Evolutionary conservation across 148 eudicot species (phyloP).

Genomic region (Camellia lanceoleosa): DNA sequence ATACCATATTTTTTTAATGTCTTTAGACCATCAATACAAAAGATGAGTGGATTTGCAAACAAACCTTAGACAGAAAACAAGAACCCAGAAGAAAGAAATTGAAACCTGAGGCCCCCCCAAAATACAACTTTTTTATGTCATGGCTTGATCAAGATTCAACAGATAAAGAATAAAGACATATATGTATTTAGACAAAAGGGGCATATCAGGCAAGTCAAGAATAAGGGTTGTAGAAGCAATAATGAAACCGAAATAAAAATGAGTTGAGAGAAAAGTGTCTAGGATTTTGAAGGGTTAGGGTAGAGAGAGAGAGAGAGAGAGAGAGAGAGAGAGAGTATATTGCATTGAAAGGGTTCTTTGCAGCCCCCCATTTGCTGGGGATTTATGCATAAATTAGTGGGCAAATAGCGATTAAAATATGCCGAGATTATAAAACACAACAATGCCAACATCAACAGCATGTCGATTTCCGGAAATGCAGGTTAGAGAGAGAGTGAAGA

Average conservation of each 20-base stretch:
- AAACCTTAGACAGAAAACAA: conserved; percentile 11
- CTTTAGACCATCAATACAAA: no score
- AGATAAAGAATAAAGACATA: no score
- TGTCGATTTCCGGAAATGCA: conserved; percentile 31
- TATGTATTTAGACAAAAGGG: neutral
- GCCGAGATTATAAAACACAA: neutral
- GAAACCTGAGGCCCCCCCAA: neutral
- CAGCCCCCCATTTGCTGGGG: conserved; percentile 17
- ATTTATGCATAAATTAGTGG: conserved; percentile 13
- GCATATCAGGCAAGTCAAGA: conserved; percentile 11
- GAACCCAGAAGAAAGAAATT: neutral
- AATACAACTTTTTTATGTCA: neutral
- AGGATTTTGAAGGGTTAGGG: conserved; percentile 10
- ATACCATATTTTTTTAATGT: neutral
- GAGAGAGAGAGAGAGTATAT: neutral
- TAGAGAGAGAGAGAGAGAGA: conserved; percentile 9
- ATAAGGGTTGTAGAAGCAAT: neutral
- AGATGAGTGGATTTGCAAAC: neutral
- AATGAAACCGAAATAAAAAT: neutral
- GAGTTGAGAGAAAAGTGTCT: neutral
- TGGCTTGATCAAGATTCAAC: no score
- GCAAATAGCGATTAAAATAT: conserved; percentile 19
- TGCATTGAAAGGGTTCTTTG: neutral
- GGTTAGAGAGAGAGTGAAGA: neutral
- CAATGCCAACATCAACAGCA: conserved; percentile 12